Percentiles rank a stretch among this genome's conserved stretches.
These are phyloP conservation scores for Hypoxylon lienhwacheense DNA, from an alignment of 495 filamentous ascomycete genomes.

Conservation along the genomic window DNA sequence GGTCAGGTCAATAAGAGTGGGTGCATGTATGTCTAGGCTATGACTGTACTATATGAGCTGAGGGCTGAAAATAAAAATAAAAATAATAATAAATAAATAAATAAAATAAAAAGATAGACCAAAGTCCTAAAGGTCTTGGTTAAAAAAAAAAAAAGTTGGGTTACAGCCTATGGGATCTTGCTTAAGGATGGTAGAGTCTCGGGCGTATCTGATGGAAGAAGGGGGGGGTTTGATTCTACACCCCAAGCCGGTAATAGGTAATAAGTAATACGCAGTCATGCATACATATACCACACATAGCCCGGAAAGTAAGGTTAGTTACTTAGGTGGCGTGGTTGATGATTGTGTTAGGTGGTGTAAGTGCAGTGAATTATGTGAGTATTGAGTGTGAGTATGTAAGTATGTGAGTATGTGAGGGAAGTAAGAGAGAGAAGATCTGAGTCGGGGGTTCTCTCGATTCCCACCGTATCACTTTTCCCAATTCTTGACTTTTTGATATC, in stretches of 20 bases:
- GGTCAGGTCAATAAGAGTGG: constrained; percentile 10
- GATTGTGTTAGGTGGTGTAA: too few relatives aligned
- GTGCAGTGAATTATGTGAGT: too few relatives aligned
- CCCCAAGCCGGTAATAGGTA: constrained; percentile 4
- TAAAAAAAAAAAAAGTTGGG: too few relatives aligned
- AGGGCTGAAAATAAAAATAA: constrained; percentile 34
- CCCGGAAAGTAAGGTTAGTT: not conserved
- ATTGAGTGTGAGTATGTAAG: not conserved
- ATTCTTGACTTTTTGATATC: too few relatives aligned
- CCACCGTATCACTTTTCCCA: constrained; percentile 26
- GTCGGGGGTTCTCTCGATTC: constrained; percentile 24
- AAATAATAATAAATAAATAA: too few relatives aligned
- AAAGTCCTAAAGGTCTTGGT: too few relatives aligned
- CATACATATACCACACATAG: not conserved
- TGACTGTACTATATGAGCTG: too few relatives aligned
- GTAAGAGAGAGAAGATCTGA: constrained; percentile 11
- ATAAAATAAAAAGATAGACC: too few relatives aligned
- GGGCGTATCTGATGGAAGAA: constrained; percentile 14
- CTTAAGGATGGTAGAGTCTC: constrained; percentile 14
- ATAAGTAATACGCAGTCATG: too few relatives aligned
- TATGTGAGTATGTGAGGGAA: too few relatives aligned
- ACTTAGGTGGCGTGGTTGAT: too few relatives aligned
- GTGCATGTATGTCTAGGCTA: constrained; percentile 10
- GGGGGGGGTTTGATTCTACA: constrained; percentile 2
- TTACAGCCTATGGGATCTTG: constrained; percentile 34